These are phyloP conservation scores for Globisporangium solare DNA, from an alignment of 352 stramenopile species.

Conservation along the genomic window DNA sequence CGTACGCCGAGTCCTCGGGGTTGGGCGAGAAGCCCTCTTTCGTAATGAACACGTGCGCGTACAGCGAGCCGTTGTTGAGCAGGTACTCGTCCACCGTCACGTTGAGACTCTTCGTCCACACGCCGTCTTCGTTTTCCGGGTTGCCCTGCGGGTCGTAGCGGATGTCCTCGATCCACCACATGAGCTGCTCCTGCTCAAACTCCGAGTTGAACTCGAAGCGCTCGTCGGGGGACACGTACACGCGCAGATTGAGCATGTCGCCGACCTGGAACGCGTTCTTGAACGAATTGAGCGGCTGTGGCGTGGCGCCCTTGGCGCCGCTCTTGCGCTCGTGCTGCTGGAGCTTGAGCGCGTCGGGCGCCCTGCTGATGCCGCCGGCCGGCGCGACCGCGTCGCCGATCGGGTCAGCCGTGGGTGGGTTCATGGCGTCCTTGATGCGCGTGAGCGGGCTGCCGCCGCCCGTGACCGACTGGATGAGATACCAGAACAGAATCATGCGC, in stretches of 20 bases:
- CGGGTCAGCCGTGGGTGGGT: slow-evolving; percentile 14
- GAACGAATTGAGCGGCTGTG: slow-evolving; percentile 18
- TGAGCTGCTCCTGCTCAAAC: slow-evolving; percentile 51
- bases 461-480: slow-evolving; percentile 61
- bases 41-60: slow-evolving; percentile 83
- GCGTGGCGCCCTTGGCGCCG: slow-evolving; percentile 7
- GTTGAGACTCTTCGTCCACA: slow-evolving; percentile 54
- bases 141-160: slow-evolving; percentile 51
- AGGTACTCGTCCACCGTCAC: slow-evolving; percentile 66
- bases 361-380: not conserved
- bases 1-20: slow-evolving; percentile 52
- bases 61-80: slow-evolving; percentile 72
- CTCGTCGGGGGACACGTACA: slow-evolving; percentile 55
- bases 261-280: slow-evolving; percentile 55
- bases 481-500: slow-evolving; percentile 80
- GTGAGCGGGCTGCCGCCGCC: slow-evolving; percentile 14
- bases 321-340: slow-evolving; percentile 9
- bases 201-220: slow-evolving; percentile 47
- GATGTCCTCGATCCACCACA: slow-evolving; percentile 52
- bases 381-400: slow-evolving; percentile 6
- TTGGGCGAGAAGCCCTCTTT: slow-evolving; percentile 70
- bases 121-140: slow-evolving; percentile 36
- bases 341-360: slow-evolving; percentile 9
- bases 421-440: slow-evolving; percentile 11
- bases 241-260: slow-evolving; percentile 47